Percentiles rank a stretch among this genome's conserved stretches.
These are phyloP conservation scores for Gloeopeniophorella convolvens DNA, from an alignment of 768 basidiomycete genomes.

Conservation along the genomic window DNA sequence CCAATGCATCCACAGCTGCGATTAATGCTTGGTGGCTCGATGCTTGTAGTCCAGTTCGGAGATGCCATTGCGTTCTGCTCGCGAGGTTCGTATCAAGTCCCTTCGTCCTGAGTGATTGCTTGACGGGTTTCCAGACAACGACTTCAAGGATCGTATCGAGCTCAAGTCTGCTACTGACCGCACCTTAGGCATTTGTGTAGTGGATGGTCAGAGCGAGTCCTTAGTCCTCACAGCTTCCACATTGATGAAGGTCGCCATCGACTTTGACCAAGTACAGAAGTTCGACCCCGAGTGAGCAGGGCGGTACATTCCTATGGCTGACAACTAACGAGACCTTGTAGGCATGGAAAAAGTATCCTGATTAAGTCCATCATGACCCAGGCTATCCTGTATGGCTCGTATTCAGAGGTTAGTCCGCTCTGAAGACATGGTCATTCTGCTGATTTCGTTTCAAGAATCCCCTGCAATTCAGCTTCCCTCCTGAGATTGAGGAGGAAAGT, in stretches of 20 bases:
- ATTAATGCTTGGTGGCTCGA: constrained; percentile 49
- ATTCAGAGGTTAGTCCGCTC: constrained; percentile 49
- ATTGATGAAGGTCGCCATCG: constrained; percentile 61
- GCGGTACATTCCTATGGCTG: not conserved
- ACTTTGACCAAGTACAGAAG: constrained; percentile 50
- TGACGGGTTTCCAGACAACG: constrained; percentile 42
- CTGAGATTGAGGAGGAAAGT: constrained; percentile 70
- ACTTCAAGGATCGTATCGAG: constrained; percentile 66
- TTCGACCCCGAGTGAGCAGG: constrained; percentile 58
- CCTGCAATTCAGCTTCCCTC: constrained; percentile 72
- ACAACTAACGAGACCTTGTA: constrained; percentile 23
- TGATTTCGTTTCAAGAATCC: constrained; percentile 47
- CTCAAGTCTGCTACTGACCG: constrained; percentile 61
- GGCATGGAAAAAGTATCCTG: constrained; percentile 57
- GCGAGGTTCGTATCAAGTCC: constrained; percentile 37
- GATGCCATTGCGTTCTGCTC: constrained; percentile 71
- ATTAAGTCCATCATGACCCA: constrained; percentile 79
- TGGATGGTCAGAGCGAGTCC: constrained; percentile 41
- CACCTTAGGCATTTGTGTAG: constrained; percentile 64
- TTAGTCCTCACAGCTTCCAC: constrained; percentile 60
- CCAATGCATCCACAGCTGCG: constrained; percentile 68
- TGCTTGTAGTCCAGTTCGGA: constrained; percentile 64
- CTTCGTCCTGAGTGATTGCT: not conserved
- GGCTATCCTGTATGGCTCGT: constrained; percentile 71
- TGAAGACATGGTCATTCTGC: no score